Percentiles rank a stretch among this genome's conserved stretches.
These are phyloP conservation scores for Microsporum canis DNA, from an alignment of 2,329 filamentous ascomycete species.

Conservation along the genomic window DNA sequence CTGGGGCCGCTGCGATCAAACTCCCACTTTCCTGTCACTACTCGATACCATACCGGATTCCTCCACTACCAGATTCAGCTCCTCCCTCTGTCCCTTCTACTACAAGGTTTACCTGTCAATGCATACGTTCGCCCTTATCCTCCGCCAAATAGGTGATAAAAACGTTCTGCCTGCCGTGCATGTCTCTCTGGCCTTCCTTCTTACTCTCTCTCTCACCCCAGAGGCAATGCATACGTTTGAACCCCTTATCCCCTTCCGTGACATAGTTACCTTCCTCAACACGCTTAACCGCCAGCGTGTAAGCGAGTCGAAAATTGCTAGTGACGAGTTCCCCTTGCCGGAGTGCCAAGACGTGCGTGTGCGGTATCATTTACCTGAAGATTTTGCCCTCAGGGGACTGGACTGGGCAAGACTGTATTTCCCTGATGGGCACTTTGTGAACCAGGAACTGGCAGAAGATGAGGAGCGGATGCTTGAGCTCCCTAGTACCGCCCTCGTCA, in stretches of 20 bases:
- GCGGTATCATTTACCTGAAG: conserved; percentile 44
- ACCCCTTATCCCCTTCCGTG: conserved; percentile 40
- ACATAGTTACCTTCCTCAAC: conserved; percentile 44
- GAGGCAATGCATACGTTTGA: conserved; percentile 32
- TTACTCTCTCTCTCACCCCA: conserved; percentile 30
- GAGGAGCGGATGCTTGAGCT: conserved; percentile 44
- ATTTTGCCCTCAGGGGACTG: conserved; percentile 47
- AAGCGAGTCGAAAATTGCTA: conserved; percentile 27
- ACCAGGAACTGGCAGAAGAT: conserved; percentile 39
- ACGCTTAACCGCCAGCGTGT: conserved; percentile 35
- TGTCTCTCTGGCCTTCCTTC: conserved; percentile 44
- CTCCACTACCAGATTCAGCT: not conserved
- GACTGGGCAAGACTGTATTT: conserved; percentile 42
- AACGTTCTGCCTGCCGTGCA: conserved; percentile 46
- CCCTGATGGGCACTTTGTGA: conserved; percentile 41
- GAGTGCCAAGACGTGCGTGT: conserved; percentile 27
- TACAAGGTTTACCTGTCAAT: conserved; percentile 34
- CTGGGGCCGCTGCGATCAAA: not conserved
- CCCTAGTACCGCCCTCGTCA: conserved; percentile 37
- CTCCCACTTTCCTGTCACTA: not conserved
- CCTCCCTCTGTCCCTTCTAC: not conserved
- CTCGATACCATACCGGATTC: not conserved
- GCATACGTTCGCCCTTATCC: conserved; percentile 33
- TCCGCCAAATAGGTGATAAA: conserved; percentile 39
- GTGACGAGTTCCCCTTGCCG: conserved; percentile 32